Percentiles rank a stretch among this genome's conserved stretches.
These are phyloP conservation scores for Wilcoxina mikolae DNA, from an alignment of 495 filamentous ascomycete genomes.

Conservation along the genomic window DNA sequence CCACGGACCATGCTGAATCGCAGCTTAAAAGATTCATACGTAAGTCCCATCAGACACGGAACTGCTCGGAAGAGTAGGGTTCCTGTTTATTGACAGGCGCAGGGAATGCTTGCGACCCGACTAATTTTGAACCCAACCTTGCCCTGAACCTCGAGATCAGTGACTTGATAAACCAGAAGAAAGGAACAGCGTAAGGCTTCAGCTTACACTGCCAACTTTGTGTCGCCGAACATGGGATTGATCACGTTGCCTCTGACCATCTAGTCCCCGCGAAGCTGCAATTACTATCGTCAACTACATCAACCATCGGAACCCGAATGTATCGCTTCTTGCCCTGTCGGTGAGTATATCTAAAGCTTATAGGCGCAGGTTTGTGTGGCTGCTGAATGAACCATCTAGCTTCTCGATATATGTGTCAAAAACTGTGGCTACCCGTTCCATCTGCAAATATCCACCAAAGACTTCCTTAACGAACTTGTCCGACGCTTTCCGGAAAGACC, in stretches of 20 bases:
- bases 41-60: conserved; percentile 27
- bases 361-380: too few species aligned
- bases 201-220: conserved; percentile 1
- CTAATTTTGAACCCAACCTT: conserved; percentile 94
- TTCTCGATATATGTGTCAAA: conserved; percentile 97
- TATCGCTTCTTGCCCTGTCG: conserved; percentile 71
- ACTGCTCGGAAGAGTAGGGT: conserved; percentile 3
- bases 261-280: conserved; percentile 79
- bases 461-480: conserved; percentile 96
- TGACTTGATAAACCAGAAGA: conserved; percentile 94
- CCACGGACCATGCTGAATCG: conserved; percentile 57
- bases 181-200: conserved; percentile 63
- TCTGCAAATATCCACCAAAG: conserved; percentile 94
- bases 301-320: conserved; percentile 92
- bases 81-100: conserved; percentile 8
- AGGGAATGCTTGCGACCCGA: conserved; percentile 86
- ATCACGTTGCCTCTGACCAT: not conserved
- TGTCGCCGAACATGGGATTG: conserved; percentile 11
- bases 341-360: too few species aligned
- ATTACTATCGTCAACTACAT: conserved; percentile 85
- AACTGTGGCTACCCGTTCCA: conserved; percentile 99
- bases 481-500: conserved; percentile 90
- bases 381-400: too few species aligned
- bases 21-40: conserved; percentile 88
- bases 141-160: conserved; percentile 92